Percentiles rank a stretch among this genome's conserved stretches.
phyloP scores from a whole-genome alignment of 2,329 filamentous ascomycete genomes.

The Diaporthe nobilis region DNA sequence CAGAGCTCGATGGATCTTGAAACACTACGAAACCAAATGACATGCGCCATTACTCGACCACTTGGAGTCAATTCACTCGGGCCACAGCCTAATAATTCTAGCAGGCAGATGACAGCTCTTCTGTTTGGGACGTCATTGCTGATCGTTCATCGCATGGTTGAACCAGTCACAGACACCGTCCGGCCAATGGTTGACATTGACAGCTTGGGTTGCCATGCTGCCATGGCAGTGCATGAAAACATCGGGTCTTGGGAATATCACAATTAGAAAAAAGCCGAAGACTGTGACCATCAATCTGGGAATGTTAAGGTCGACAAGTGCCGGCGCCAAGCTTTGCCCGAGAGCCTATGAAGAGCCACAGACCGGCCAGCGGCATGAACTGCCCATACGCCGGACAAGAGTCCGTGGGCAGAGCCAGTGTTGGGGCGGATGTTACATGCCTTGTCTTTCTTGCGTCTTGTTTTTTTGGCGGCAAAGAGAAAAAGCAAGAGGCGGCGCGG shows the following conservation, averaged over 20 bases:
- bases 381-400: neutral
- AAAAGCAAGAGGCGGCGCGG: neutral
- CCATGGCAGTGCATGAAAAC: slow-evolving; percentile 24
- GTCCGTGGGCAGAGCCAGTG: slow-evolving; percentile 19
- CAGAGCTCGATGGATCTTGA: slow-evolving; percentile 8
- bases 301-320: slow-evolving; percentile 7
- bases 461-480: neutral
- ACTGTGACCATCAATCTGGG: neutral
- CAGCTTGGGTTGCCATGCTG: neutral
- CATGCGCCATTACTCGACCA: slow-evolving; percentile 17
- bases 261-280: neutral
- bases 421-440: neutral
- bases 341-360: neutral
- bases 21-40: slow-evolving; percentile 22
- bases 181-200: slow-evolving; percentile 16
- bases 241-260: slow-evolving; percentile 25
- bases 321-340: slow-evolving; percentile 21
- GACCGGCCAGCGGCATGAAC: slow-evolving; percentile 15
- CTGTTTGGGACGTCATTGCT: slow-evolving; percentile 24
- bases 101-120: neutral
- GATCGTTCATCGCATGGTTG: neutral
- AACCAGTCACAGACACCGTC: neutral
- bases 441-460: neutral
- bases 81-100: neutral
- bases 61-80: slow-evolving; percentile 1